phyloP scores from a whole-genome alignment of 306 rosid species.

The Medicago arabica region DNA sequence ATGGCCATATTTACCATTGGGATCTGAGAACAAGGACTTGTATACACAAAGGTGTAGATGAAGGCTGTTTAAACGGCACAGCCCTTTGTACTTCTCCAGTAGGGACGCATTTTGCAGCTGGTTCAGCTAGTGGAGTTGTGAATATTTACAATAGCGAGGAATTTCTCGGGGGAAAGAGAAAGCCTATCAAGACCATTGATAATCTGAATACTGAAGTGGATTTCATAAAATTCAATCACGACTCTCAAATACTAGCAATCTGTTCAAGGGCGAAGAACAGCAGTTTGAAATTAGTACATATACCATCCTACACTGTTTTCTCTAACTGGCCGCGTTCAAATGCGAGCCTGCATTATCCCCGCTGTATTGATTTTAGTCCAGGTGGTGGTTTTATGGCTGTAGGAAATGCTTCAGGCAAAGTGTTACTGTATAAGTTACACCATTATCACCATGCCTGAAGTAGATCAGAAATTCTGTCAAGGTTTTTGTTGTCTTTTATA shows the following conservation, averaged over 20 bases:
- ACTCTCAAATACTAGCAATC: constrained; percentile 50
- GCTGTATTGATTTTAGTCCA: constrained; percentile 83
- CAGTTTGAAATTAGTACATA: constrained; percentile 75
- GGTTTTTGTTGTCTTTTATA: constrained; percentile 16
- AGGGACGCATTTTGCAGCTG: constrained; percentile 46
- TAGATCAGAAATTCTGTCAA: not conserved
- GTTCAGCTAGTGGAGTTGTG: constrained; percentile 46
- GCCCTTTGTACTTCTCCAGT: constrained; percentile 41
- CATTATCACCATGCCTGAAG: constrained; percentile 53
- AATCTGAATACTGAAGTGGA: constrained; percentile 39
- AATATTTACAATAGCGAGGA: constrained; percentile 48
- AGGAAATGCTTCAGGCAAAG: constrained; percentile 81
- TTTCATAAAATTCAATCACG: constrained; percentile 46
- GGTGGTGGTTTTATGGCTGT: constrained; percentile 93
- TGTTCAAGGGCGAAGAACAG: constrained; percentile 75
- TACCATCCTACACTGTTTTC: constrained; percentile 75
- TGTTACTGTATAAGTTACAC: constrained; percentile 60
- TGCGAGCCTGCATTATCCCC: constrained; percentile 60
- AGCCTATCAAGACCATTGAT: constrained; percentile 41
- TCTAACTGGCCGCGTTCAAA: constrained; percentile 81
- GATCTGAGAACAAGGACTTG: constrained; percentile 85
- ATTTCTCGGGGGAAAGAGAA: constrained; percentile 48
- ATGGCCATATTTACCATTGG: constrained; percentile 94
- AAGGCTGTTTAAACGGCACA: constrained; percentile 43
- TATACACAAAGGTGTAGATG: constrained; percentile 60